Evolutionary conservation across 2,329 filamentous ascomycete genomes (phyloP).

Genomic region (Colletotrichum noveboracense): DNA sequence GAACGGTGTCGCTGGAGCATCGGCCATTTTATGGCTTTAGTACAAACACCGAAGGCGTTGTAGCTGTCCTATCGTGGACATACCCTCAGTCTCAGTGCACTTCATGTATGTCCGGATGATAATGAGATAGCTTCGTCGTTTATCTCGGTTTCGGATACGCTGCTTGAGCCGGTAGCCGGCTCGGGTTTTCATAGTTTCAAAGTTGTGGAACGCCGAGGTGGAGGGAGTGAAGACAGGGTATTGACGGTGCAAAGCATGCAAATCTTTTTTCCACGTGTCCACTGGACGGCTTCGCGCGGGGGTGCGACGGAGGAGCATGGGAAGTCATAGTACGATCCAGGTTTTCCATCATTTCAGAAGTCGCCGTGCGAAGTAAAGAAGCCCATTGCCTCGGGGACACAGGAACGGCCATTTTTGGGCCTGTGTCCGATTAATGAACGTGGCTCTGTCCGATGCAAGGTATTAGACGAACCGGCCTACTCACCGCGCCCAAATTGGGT

Average conservation of each 20-base stretch:
- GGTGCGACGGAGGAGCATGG: background rate
- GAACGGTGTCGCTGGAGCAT: background rate
- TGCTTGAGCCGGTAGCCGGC: background rate
- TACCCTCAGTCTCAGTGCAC: no score
- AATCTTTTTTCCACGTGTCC: background rate
- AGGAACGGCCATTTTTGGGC: background rate
- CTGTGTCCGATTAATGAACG: background rate
- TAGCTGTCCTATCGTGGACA: no score
- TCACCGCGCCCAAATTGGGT: background rate
- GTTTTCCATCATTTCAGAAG: background rate
- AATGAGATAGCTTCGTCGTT: background rate
- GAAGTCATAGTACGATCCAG: background rate
- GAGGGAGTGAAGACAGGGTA: background rate
- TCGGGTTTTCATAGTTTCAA: background rate
- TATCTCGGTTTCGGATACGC: background rate
- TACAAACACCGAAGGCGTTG: background rate
- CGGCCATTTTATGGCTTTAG: background rate
- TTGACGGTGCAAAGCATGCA: background rate
- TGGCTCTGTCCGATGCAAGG: background rate
- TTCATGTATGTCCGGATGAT: background rate
- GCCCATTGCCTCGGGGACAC: background rate
- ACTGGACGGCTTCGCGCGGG: background rate
- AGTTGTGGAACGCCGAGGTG: background rate
- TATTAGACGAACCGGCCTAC: background rate
- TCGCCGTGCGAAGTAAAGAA: background rate